Percentiles rank a stretch among this genome's conserved stretches.
Evolutionary conservation across 1,284 basidiomycete species (phyloP).

Genomic region (Cryptococcus sp.): DNA sequence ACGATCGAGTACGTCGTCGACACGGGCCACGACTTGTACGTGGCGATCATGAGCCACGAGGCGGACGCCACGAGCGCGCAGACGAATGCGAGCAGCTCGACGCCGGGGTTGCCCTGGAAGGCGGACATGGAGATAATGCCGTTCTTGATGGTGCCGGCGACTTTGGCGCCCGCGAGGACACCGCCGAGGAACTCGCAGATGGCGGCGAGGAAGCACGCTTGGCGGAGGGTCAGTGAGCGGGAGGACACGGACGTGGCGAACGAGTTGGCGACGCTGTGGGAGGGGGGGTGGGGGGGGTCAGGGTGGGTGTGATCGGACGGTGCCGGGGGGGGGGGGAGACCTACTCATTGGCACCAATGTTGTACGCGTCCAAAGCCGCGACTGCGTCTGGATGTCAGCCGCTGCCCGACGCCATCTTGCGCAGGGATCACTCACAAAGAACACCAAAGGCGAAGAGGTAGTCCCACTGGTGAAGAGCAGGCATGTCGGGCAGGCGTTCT

Average conservation of each 20-base stretch:
- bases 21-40: conserved; percentile 50
- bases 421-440: conserved; percentile 26
- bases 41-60: conserved; percentile 52
- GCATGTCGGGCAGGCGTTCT: conserved; percentile 51
- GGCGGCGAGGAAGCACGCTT: conserved; percentile 50
- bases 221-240: conserved; percentile 51
- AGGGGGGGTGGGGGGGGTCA: not conserved
- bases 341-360: conserved; percentile 52
- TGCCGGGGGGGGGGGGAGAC: not conserved
- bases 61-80: conserved; percentile 49
- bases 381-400: conserved; percentile 14
- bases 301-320: not conserved
- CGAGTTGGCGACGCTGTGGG: conserved; percentile 42
- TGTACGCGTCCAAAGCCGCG: conserved; percentile 52
- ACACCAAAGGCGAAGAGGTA: conserved; percentile 52
- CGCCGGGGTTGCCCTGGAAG: conserved; percentile 51
- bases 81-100: conserved; percentile 53
- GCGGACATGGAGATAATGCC: conserved; percentile 47
- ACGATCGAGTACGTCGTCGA: conserved; percentile 53
- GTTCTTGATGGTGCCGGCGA: conserved; percentile 53
- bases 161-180: conserved; percentile 51
- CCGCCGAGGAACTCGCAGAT: conserved; percentile 53
- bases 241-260: conserved; percentile 54
- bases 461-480: conserved; percentile 53
- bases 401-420: not conserved